phyloP scores from a whole-genome alignment of 495 filamentous ascomycete species.

The Bombardia bombarda region DNA sequence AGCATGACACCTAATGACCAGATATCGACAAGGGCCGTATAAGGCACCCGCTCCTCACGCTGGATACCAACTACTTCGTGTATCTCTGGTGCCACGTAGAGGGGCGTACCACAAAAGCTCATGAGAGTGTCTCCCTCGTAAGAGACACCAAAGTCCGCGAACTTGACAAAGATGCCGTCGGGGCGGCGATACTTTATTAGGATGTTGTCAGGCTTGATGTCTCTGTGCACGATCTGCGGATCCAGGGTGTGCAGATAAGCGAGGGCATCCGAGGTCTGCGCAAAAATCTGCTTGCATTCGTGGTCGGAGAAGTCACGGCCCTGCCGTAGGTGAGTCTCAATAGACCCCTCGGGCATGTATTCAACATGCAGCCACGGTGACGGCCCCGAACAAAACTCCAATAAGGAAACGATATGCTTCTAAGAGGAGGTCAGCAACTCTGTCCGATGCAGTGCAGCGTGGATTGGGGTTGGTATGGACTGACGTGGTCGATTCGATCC shows the following conservation, averaged over 20 bases:
- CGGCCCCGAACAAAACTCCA: neutral
- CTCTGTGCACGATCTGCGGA: slow-evolving; percentile 8
- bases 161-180: slow-evolving; percentile 1
- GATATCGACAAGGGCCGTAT: neutral
- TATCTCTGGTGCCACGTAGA: neutral
- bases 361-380: neutral
- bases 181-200: neutral
- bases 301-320: neutral
- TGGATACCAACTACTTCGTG: neutral
- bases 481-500: slow-evolving; percentile 4
- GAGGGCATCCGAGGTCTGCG: neutral
- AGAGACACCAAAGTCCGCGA: slow-evolving; percentile 4
- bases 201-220: slow-evolving; percentile 8
- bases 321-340: neutral
- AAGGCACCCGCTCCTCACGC: neutral
- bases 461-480: neutral
- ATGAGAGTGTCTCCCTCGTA: neutral
- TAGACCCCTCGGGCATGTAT: slow-evolving; percentile 10
- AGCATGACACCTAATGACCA: neutral
- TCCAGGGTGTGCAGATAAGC: slow-evolving; percentile 4
- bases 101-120: neutral
- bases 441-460: neutral
- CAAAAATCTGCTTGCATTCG: slow-evolving; percentile 4
- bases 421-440: neutral
- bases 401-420: slow-evolving; percentile 2